phyloP scores from a whole-genome alignment of 1,284 basidiomycete genomes.

The Leccinum pallidistipes region DNA sequence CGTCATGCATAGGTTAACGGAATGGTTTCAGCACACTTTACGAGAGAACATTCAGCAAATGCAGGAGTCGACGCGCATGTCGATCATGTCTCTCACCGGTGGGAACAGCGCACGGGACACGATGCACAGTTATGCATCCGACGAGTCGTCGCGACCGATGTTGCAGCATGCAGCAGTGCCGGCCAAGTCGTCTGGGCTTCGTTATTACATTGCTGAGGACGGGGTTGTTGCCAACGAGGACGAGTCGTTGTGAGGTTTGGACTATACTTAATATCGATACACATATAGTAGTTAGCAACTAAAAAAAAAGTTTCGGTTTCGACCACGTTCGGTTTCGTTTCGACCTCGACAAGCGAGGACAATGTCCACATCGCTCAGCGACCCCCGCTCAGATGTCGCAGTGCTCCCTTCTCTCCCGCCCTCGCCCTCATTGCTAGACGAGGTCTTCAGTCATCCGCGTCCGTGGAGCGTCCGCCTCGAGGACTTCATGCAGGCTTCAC shows the following conservation, averaged over 20 bases:
- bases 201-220: conserved; percentile 20
- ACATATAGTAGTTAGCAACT: too few species aligned
- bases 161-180: conserved; percentile 40
- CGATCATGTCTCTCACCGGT: conserved; percentile 53
- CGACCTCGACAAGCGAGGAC: conserved; percentile 17
- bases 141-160: conserved; percentile 58
- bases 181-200: conserved; percentile 54
- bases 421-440: conserved; percentile 42
- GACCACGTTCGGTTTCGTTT: conserved; percentile 3
- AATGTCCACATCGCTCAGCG: conserved; percentile 21
- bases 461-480: conserved; percentile 35
- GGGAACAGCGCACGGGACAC: conserved; percentile 47
- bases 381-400: conserved; percentile 15
- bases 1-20: not conserved
- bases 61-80: conserved; percentile 68
- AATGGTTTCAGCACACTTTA: conserved; percentile 59
- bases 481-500: conserved; percentile 13
- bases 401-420: conserved; percentile 40
- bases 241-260: not conserved
- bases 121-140: conserved; percentile 48
- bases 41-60: conserved; percentile 76
- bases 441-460: conserved; percentile 43
- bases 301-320: conserved; percentile 12
- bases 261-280: not conserved
- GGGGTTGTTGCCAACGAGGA: not conserved